Evolutionary conservation across 352 stramenopile genomes (phyloP), one percentile per base, ranked within the genome.

Genomic region (Halophytophthora batemanensis): DNA sequence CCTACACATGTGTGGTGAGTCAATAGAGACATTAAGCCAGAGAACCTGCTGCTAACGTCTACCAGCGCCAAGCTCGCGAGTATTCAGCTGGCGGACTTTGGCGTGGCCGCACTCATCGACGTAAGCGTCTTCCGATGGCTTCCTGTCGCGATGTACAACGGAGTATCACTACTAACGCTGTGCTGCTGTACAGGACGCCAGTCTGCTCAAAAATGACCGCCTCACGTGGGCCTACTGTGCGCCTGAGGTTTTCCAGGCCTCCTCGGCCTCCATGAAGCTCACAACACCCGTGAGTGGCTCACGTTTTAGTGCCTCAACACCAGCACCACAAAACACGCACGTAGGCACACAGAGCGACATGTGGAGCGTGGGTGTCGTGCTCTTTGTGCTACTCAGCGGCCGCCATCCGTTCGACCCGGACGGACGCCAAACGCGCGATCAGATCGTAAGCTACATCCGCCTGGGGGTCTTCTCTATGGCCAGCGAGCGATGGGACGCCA

Each of bases 21-120:
- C 67, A 13, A 55, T 59, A 91, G 66, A 55, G 84, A 75, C 43
- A 72, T 95, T 37, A 95, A 93, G 50, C 85, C 85, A 1, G 85
- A 95, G 52, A 95, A 96, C 44, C 64, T 96, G 34, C 54, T 96
- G 34, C 64, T 95, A 19, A 90, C 86, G 6, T 81, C 79, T 7
- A 62, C 63, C 5, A 81, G 94, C 38, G 61, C 79, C 15, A 86
- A 84, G 28, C 59, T 55, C 13, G 85, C 76, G 23, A 71, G 60
- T 19, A 86, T 95, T 36, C 93, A 95, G 61, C 51, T 96, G 12
- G 82, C 76, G 2, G 85, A 96, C 62, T 96, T 96, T 61, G 82
- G 85, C 22, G 60, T 89, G 15, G 83, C 87, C n/a, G 82, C 71
- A 35, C 64, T 82, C 34, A 51, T 86, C 10, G 60, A 70, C n/a